phyloP scores from a whole-genome alignment of 2,329 filamentous ascomycete genomes.

The Erysiphe pisi region DNA sequence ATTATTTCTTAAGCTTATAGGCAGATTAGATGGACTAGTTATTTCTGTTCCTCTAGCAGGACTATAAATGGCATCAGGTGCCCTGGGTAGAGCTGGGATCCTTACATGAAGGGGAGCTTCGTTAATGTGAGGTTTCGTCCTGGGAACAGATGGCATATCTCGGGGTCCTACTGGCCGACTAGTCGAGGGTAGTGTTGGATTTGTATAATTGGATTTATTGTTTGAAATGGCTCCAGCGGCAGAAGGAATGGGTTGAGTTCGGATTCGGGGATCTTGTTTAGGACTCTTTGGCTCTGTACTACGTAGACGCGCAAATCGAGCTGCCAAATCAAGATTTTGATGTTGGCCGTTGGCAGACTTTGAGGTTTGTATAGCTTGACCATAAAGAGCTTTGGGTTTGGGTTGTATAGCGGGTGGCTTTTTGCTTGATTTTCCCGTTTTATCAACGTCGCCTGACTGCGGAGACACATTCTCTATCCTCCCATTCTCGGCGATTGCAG shows the following conservation, averaged over 20 bases:
- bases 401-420: constrained; percentile 46
- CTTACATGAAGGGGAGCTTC: constrained; percentile 33
- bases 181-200: constrained; percentile 25
- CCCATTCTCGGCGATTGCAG: background rate
- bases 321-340: constrained; percentile 43
- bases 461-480: background rate
- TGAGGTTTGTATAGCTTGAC: constrained; percentile 45
- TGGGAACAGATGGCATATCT: constrained; percentile 35
- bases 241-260: constrained; percentile 42
- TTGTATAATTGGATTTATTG: constrained; percentile 24
- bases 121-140: constrained; percentile 30
- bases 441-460: background rate
- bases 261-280: constrained; percentile 45
- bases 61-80: constrained; percentile 38
- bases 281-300: constrained; percentile 36
- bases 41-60: constrained; percentile 35
- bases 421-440: constrained; percentile 35
- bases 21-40: constrained; percentile 32
- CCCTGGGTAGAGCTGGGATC: constrained; percentile 35
- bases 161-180: constrained; percentile 33
- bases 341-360: constrained; percentile 33
- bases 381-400: constrained; percentile 57
- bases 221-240: constrained; percentile 33
- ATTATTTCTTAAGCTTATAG: constrained; percentile 33
- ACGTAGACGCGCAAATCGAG: constrained; percentile 49